Percentiles rank a stretch among this genome's conserved stretches.
Conservation (phyloP, 108 stramenopile genomes). For the Seminavis robusta region DNA sequence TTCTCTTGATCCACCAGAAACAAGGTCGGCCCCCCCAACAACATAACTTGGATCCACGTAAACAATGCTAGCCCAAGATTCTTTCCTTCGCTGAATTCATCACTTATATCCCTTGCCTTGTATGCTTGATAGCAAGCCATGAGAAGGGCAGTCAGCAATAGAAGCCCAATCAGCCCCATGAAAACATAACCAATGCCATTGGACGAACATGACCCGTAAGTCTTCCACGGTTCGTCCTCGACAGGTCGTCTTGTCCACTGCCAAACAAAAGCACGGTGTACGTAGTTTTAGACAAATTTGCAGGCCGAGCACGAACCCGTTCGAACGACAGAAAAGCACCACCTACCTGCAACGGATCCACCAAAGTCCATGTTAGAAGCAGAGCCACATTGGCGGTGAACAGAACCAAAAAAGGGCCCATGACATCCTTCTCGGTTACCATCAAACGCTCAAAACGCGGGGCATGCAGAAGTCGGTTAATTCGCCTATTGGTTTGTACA, state of each 20-base stretch:
- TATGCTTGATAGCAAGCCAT: constrained; percentile 31
- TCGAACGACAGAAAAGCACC: too few species aligned
- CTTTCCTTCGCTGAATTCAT: constrained; percentile 41
- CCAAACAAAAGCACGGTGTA: too few species aligned
- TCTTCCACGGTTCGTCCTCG: constrained; percentile 11
- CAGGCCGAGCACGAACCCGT: too few species aligned
- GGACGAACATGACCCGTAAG: constrained; percentile 2
- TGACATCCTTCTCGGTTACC: constrained; percentile 26
- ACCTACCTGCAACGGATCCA: constrained; percentile 19
- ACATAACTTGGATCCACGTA: constrained; percentile 34
- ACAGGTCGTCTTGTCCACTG: constrained; percentile 12
- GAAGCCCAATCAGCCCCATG: constrained; percentile 10
- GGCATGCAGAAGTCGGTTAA: not conserved
- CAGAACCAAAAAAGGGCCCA: constrained; percentile 20
- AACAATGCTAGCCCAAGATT: constrained; percentile 31
- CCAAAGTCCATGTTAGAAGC: constrained; percentile 11
- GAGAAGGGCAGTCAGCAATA: constrained; percentile 18
- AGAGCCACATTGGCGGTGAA: constrained; percentile 16
- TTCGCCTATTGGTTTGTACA: constrained; percentile 39
- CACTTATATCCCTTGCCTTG: constrained; percentile 26
- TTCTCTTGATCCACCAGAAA: constrained; percentile 30
- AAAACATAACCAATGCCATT: too few species aligned
- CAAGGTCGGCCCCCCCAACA: constrained; percentile 30
- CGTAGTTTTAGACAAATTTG: too few species aligned
- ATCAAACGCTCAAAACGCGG: constrained; percentile 7